These are phyloP conservation scores for Arthromyces matolae DNA, from an alignment of 768 basidiomycete genomes.

Conservation along the genomic window DNA sequence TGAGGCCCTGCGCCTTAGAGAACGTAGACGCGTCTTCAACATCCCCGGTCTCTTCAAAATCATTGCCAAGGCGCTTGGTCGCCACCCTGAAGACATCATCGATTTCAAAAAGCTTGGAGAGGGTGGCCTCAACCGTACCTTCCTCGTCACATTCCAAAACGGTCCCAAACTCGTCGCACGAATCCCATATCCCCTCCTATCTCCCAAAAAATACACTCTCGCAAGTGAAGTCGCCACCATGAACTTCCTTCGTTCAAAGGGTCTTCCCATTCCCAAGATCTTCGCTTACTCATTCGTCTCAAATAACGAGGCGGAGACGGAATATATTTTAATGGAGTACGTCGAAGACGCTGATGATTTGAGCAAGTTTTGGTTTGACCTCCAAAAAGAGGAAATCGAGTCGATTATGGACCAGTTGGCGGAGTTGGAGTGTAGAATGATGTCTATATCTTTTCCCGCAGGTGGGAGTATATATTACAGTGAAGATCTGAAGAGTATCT, in stretches of 20 bases:
- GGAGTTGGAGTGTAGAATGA: slow-evolving; percentile 37
- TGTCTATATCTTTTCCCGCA: slow-evolving; percentile 40
- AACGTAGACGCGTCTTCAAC: slow-evolving; percentile 41
- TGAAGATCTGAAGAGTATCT: slow-evolving; percentile 32
- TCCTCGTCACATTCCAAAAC: slow-evolving; percentile 33
- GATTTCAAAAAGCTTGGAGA: slow-evolving; percentile 40
- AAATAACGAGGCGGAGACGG: slow-evolving; percentile 25
- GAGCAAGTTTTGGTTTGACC: slow-evolving; percentile 29
- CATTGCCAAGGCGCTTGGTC: slow-evolving; percentile 39
- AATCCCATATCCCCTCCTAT: slow-evolving; percentile 33
- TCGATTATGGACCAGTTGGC: slow-evolving; percentile 35
- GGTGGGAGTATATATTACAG: slow-evolving; percentile 40
- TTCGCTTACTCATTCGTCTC: slow-evolving; percentile 27
- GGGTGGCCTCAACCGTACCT: slow-evolving; percentile 36
- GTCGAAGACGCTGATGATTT: slow-evolving; percentile 32
- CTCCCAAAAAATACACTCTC: slow-evolving; percentile 24
- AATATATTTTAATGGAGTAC: slow-evolving; percentile 37
- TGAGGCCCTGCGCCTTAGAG: slow-evolving; percentile 41
- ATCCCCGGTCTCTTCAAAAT: slow-evolving; percentile 39
- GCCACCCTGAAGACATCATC: slow-evolving; percentile 33
- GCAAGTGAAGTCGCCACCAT: slow-evolving; percentile 38
- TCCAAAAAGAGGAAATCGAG: slow-evolving; percentile 27
- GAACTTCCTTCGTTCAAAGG: slow-evolving; percentile 27
- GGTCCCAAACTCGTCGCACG: slow-evolving; percentile 36
- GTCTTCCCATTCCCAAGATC: slow-evolving; percentile 29